A percentile compares a stretch with the other conserved stretches of the same genome.
phyloP scores from a whole-genome alignment of 345 rosid species.

The Sisymbrium irio region DNA sequence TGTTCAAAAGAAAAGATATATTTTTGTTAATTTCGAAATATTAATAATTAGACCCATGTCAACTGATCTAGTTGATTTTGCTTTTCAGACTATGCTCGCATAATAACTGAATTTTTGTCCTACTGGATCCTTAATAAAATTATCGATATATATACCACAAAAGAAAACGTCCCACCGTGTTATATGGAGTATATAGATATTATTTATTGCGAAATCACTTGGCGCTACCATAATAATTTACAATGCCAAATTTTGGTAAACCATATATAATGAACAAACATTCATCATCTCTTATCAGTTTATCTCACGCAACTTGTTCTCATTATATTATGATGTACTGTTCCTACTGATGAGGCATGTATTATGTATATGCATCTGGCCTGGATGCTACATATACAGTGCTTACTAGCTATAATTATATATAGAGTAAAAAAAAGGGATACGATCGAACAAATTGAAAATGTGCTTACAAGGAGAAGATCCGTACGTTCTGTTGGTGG shows the following conservation, averaged over 20 bases:
- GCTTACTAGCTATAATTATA: not conserved
- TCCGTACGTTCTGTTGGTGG: not conserved
- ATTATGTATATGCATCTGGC: too few relatives aligned
- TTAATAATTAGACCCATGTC: not conserved
- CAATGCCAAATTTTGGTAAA: not conserved
- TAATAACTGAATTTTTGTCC: not conserved
- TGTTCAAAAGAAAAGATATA: too few relatives aligned
- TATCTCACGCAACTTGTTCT: not conserved
- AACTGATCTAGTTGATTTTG: not conserved
- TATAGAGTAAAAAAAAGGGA: not conserved
- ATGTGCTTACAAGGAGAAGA: not conserved
- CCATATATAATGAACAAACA: not conserved
- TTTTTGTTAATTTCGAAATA: not conserved
- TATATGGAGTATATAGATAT: not conserved
- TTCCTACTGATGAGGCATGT: not conserved
- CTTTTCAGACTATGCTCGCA: not conserved
- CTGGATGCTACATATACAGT: not conserved
- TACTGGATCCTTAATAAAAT: not conserved
- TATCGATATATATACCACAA: constrained; percentile 9
- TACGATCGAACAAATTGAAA: not conserved
- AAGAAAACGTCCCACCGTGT: constrained; percentile 4
- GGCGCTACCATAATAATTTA: not conserved
- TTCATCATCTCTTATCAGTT: not conserved
- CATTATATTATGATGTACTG: not conserved
- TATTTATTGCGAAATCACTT: not conserved